A percentile compares a stretch with the other conserved stretches of the same genome.
phyloP scores from a whole-genome alignment of 139 green algal species.

The Chlorokybus atmophyticus region DNA sequence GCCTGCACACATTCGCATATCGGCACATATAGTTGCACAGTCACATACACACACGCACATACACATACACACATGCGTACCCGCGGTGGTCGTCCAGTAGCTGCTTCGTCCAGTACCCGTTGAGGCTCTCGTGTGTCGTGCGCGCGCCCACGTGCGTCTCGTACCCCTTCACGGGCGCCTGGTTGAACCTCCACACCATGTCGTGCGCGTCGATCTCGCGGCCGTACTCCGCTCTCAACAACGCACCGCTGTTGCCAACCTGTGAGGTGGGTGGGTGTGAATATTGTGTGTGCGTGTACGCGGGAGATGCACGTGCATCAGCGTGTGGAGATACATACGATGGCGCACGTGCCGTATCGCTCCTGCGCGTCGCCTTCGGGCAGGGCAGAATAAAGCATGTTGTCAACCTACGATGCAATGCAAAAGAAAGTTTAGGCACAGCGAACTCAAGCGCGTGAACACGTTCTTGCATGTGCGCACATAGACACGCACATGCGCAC shows the following conservation, averaged over 20 bases:
- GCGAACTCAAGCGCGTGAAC: too few relatives aligned
- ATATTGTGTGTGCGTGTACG: too few relatives aligned
- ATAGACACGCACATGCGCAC: too few relatives aligned
- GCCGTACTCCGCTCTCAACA: background rate
- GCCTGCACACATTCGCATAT: too few relatives aligned
- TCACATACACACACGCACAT: too few relatives aligned
- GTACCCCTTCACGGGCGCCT: constrained; percentile 25
- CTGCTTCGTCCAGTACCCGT: constrained; percentile 24
- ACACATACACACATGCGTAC: too few relatives aligned
- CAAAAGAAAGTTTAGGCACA: too few relatives aligned
- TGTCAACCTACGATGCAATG: constrained; percentile 14
- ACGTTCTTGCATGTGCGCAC: too few relatives aligned
- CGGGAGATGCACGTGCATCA: too few relatives aligned
- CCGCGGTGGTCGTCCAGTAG: constrained; percentile 14
- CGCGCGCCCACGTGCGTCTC: constrained; percentile 19
- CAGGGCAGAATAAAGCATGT: constrained; percentile 16
- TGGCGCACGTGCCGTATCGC: constrained; percentile 15
- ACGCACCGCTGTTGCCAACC: background rate
- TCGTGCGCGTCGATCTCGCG: constrained; percentile 26
- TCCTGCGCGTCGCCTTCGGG: constrained; percentile 9
- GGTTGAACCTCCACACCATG: constrained; percentile 28
- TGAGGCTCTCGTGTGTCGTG: constrained; percentile 16
- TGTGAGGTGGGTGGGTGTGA: too few relatives aligned
- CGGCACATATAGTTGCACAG: too few relatives aligned
- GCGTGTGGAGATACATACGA: constrained; percentile 20